Percentiles rank a stretch among this genome's conserved stretches.
phyloP scores from a whole-genome alignment of 2,329 filamentous ascomycete genomes.

The Xylaria hypoxylon region DNA sequence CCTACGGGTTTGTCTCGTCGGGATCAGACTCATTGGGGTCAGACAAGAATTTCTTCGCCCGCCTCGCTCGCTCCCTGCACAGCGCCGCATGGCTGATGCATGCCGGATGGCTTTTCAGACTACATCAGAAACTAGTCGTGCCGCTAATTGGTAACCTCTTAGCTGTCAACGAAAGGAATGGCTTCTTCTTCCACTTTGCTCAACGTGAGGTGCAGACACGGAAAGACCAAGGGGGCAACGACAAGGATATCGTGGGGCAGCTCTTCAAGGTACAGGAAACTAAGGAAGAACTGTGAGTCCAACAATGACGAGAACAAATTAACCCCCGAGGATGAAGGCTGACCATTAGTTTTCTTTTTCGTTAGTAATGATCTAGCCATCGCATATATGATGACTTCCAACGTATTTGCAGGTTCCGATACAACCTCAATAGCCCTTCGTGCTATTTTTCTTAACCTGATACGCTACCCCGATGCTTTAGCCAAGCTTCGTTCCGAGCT shows the following conservation, averaged over 20 bases:
- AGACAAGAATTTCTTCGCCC: slow-evolving; percentile 31
- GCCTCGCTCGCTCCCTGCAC: slow-evolving; percentile 11
- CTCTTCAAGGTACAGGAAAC: slow-evolving; percentile 29
- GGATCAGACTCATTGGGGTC: slow-evolving; percentile 25
- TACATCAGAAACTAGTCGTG: slow-evolving; percentile 30
- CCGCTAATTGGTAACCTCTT: slow-evolving; percentile 37
- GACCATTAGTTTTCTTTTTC: background rate
- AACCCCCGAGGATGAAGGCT: background rate
- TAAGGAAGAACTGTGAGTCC: slow-evolving; percentile 27
- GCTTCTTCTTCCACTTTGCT: slow-evolving; percentile 37
- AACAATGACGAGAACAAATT: background rate
- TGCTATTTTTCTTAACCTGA: slow-evolving; percentile 32
- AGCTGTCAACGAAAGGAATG: slow-evolving; percentile 38
- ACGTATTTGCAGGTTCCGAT: slow-evolving; percentile 40
- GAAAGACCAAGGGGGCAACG: slow-evolving; percentile 22
- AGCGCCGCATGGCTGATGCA: slow-evolving; percentile 31
- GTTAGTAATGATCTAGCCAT: slow-evolving; percentile 30
- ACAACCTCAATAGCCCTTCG: slow-evolving; percentile 35
- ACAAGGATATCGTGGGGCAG: slow-evolving; percentile 35
- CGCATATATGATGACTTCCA: slow-evolving; percentile 38
- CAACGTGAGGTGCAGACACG: slow-evolving; percentile 28
- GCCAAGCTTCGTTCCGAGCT: slow-evolving; percentile 30
- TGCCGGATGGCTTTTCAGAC: slow-evolving; percentile 18
- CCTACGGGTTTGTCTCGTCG: slow-evolving; percentile 36
- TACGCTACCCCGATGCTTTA: slow-evolving; percentile 19